Evolutionary conservation across 768 basidiomycete genomes (phyloP), one percentile per base, ranked within the genome.

Genomic region (Tylopilus cervinicoccineus): DNA sequence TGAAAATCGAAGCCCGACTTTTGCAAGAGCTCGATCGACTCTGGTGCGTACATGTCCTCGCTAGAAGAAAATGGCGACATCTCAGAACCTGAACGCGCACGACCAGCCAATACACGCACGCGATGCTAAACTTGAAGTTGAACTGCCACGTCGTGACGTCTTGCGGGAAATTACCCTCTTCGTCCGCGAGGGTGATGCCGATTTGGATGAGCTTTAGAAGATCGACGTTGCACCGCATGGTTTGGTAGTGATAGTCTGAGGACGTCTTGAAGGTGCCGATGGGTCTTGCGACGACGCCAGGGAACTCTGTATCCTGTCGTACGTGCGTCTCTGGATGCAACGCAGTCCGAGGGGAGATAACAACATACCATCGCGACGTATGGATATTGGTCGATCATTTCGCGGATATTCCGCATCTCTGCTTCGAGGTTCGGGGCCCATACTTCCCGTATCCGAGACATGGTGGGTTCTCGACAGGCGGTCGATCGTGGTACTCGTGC

Each of bases 181-280:
- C 93, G 67, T 98, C 93, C 33, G 90, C 86, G 24, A 99, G 74
- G 6, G 96, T 96, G 55, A 99, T 79, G 6, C 96, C 96, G 52
- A 98, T 83, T 72, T 99, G 96, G 43, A 99, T 97, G 70, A 98
- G 89, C 73, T 92, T 93, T 57, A 99, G 78, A 41, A 98, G 75
- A 77, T 99, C 96, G 61, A 98, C 96, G 70, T 99, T 99, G 73
- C 94, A 96, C 52, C 96, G 86, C 88, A 99, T 95, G 2, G 96
- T 99, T 70, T 99, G 96, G 70, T 97, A 99, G 70, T 98, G 95
- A 64, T 97, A 98, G 70, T 99, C 96, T 19, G 93, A 93, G 11
- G 93, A 92, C 0, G 93, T 94, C 68, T 92, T 93, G 77, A 97
- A 98, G 28, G 84, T 76, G 6, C 96, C 96, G 60, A 99, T 95